Conservation (phyloP, 176 grass and related monocot genomes). For the Oryza glumipatula region DNA sequence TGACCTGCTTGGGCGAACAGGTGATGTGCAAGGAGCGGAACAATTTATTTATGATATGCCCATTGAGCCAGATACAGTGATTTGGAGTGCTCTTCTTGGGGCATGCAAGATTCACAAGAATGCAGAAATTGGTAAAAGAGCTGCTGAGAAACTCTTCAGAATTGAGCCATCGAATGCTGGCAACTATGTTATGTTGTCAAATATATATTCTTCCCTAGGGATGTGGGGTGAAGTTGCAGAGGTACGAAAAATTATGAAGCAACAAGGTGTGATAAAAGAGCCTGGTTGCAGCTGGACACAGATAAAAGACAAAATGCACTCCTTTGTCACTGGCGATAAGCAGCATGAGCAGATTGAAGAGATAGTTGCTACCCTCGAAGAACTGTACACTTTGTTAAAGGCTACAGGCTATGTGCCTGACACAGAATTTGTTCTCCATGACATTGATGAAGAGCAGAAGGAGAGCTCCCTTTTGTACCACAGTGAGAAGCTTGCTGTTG, state of each 20-base stretch:
- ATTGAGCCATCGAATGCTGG: conserved; percentile 64
- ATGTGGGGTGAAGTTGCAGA: conserved; percentile 71
- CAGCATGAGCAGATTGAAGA: conserved; percentile 53
- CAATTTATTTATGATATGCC: conserved; percentile 63
- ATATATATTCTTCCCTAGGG: conserved; percentile 70
- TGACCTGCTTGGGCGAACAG: conserved; percentile 70
- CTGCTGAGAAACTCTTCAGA: conserved; percentile 65
- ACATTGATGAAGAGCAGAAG: conserved; percentile 69
- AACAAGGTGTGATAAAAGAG: conserved; percentile 54
- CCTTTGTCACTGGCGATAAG: conserved; percentile 62
- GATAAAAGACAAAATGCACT: conserved; percentile 62
- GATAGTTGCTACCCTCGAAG: conserved; percentile 51
- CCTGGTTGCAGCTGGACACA: conserved; percentile 74
- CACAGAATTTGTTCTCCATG: conserved; percentile 64
- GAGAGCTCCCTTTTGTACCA: conserved; percentile 57
- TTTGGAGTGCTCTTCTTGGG: conserved; percentile 81
- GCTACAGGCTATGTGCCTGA: conserved; percentile 70
- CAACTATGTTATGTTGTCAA: conserved; percentile 74
- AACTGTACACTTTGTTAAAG: conserved; percentile 53
- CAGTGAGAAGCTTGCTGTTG: conserved; percentile 72
- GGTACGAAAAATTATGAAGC: conserved; percentile 64
- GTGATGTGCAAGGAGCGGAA: conserved; percentile 64
- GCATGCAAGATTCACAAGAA: conserved; percentile 70
- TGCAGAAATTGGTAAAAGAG: conserved; percentile 63
- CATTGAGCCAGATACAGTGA: conserved; percentile 64